Evolutionary conservation across 2,329 filamentous ascomycete genomes (phyloP), one percentile per base, ranked within the genome.

Genomic region (Cladosporium sphaerospermum): DNA sequence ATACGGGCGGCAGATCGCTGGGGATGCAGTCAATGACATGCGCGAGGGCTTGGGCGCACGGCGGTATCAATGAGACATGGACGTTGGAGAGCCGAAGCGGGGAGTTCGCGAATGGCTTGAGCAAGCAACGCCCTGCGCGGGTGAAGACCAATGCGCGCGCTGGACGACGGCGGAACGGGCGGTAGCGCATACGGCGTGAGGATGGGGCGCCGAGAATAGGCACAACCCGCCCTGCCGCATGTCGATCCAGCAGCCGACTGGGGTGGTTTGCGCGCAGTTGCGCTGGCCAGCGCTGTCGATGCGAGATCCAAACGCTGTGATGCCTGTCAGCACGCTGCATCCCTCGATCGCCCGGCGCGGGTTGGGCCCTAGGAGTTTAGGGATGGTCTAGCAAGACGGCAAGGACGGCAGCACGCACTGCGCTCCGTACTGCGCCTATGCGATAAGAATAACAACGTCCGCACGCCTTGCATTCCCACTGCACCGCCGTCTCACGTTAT

Each of bases 121-220:
- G 41, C 18, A 28, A 28, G 19, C 9, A 43, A 23, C 18, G 13
- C 28, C 13, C 36, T 49, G 46, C 36, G 46, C 19, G 46, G n/a
- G 46, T 49, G 46, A 49, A 49, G 45, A 37, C 46, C 46, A 49
- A 49, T 49, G 46, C 36, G 46, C 16, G 36, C 23, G 23, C 23
- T 4, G 23, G 23, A 28, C 23, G 23, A 7, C 40, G 8, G 34
- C 34, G n/a, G 34, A 14, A 37, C n/a, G 34, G 11, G 34, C 34
- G n/a, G 34, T 37, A 37, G 34, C 34, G 34, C 34, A 37, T 11
- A 13, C n/a, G 46, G 46, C 34, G 28, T 33, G n/a, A 41, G 41
- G 48, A 51, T 51, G 48, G 48, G 48, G 48, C 44, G 39, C 48
- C 48, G 48, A 51, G 32, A 43, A 50, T 50, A 50, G 39, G 23